Evolutionary conservation across 805 yeast species (phyloP).

Genomic region (Yarrowia osloensis): DNA sequence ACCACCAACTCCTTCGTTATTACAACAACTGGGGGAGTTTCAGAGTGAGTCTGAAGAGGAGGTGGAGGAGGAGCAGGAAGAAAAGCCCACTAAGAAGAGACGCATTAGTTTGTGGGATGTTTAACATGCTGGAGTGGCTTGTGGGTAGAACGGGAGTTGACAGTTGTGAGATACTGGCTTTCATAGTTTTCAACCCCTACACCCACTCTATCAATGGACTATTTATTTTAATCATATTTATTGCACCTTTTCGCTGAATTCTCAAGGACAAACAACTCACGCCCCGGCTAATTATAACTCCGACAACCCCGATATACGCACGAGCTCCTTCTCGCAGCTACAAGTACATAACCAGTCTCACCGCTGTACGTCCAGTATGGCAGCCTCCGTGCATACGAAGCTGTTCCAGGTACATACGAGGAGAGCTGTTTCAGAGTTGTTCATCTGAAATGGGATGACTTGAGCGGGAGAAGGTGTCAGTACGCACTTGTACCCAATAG

Average conservation of each 20-base stretch:
- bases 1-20: not conserved
- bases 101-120: slow-evolving; percentile 19
- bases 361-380: not conserved
- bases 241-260: no score
- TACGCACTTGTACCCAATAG: no score
- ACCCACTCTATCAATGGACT: no score
- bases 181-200: no score
- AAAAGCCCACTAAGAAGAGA: not conserved
- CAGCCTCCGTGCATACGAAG: not conserved
- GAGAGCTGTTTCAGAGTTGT: not conserved
- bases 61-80: not conserved
- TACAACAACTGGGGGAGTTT: slow-evolving; percentile 1
- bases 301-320: not conserved
- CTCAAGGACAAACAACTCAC: no score
- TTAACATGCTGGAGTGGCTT: not conserved
- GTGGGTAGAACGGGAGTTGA: no score
- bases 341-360: no score
- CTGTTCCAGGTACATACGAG: not conserved
- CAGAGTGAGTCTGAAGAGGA: not conserved
- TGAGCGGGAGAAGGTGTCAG: not conserved
- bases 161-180: no score
- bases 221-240: no score
- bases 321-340: not conserved
- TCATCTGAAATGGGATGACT: not conserved
- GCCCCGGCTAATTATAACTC: no score